A percentile compares a stretch with the other conserved stretches of the same genome.
These are phyloP conservation scores for Akebia trifoliata DNA, from an alignment of 164 flowering plant species.

Conservation along the genomic window DNA sequence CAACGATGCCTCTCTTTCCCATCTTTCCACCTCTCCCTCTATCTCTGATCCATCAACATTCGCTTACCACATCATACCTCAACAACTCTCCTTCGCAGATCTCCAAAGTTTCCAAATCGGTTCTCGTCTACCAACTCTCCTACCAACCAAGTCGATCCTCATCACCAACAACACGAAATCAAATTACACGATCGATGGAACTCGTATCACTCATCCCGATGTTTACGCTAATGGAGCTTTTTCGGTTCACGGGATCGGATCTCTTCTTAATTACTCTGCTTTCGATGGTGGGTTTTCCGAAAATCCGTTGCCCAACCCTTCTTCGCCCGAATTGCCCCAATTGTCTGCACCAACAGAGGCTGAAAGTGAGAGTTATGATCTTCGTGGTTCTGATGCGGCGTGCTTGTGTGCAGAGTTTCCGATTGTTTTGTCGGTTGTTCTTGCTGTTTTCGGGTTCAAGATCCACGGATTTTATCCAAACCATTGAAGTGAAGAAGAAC, in stretches of 20 bases:
- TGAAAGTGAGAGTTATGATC: too few species aligned
- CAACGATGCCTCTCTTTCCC: slow-evolving; percentile 14
- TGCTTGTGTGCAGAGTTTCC: too few species aligned
- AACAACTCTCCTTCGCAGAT: slow-evolving; percentile 16
- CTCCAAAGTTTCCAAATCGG: slow-evolving; percentile 13
- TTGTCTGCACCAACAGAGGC: too few species aligned
- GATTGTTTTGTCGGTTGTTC: too few species aligned
- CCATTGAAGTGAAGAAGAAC: too few species aligned
- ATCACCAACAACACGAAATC: slow-evolving; percentile 20
- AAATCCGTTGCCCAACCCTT: not conserved
- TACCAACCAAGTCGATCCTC: slow-evolving; percentile 16
- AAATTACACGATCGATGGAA: slow-evolving; percentile 18
- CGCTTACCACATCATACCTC: slow-evolving; percentile 27
- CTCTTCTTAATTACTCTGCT: slow-evolving; percentile 12
- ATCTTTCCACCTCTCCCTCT: not conserved
- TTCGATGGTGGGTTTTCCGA: slow-evolving; percentile 4
- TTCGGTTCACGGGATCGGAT: slow-evolving; percentile 22
- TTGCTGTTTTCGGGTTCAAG: too few species aligned
- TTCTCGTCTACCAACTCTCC: slow-evolving; percentile 25
- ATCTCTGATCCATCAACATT: slow-evolving; percentile 10
- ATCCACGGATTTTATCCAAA: too few species aligned
- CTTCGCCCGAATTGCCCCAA: not conserved
- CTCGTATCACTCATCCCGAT: slow-evolving; percentile 18
- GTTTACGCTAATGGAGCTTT: slow-evolving; percentile 13
- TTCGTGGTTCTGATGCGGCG: too few species aligned